Conservation (phyloP, 306 rosid genomes). For the Gynostemma pentaphyllum region DNA sequence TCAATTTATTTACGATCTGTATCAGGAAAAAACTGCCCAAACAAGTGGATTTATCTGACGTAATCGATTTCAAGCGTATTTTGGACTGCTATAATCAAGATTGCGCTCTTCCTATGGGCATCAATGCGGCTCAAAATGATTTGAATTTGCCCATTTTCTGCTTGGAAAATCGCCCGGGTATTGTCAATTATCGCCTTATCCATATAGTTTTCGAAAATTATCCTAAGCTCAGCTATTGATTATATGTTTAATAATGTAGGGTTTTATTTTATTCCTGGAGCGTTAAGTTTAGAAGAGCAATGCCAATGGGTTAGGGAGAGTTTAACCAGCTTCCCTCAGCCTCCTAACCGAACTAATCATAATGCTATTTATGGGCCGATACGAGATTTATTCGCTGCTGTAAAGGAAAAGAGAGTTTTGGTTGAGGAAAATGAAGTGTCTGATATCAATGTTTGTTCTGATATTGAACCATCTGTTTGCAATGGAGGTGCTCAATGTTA, state of each 20-base stretch:
- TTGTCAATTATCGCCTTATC: neutral
- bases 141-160: conserved; percentile 41
- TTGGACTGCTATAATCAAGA: conserved; percentile 32
- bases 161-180: conserved; percentile 70
- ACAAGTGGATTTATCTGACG: conserved; percentile 71
- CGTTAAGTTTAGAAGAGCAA: conserved; percentile 53
- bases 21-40: conserved; percentile 57
- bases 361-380: conserved; percentile 76
- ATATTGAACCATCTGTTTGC: conserved; percentile 14
- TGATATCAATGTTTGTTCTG: conserved; percentile 10
- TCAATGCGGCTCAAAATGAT: conserved; percentile 23
- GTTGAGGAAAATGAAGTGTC: conserved; percentile 25
- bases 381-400: conserved; percentile 38
- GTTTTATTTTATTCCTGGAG: conserved; percentile 74
- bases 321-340: conserved; percentile 64
- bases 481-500: conserved; percentile 12
- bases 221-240: neutral
- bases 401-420: conserved; percentile 48
- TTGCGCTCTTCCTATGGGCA: conserved; percentile 37
- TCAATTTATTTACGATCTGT: neutral
- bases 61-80: conserved; percentile 60
- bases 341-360: conserved; percentile 92
- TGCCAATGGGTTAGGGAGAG: conserved; percentile 68
- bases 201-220: neutral
- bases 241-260: conserved; percentile 25